Percentiles rank a stretch among this genome's conserved stretches.
Evolutionary conservation across 2,329 filamentous ascomycete genomes (phyloP).

Genomic region (Penicillium sp.): DNA sequence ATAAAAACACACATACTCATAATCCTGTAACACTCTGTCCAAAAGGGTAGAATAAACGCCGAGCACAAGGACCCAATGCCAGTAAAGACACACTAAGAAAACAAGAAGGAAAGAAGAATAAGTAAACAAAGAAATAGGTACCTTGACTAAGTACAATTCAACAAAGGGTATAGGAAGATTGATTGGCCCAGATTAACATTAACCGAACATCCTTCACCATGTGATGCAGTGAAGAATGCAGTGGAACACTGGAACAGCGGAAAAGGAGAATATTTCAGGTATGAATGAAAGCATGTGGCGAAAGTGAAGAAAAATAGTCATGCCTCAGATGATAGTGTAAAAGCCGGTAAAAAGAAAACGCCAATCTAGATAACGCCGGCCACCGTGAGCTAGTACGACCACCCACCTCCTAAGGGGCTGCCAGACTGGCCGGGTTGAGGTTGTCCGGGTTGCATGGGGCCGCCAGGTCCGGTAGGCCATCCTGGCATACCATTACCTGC

Average conservation of each 20-base stretch:
- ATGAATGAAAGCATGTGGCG: slow-evolving; percentile 8
- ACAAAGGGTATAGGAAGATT: slow-evolving; percentile 39
- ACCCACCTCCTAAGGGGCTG: slow-evolving; percentile 40
- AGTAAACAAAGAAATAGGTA: slow-evolving; percentile 12
- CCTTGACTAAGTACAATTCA: slow-evolving; percentile 31
- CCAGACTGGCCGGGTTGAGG: slow-evolving; percentile 41
- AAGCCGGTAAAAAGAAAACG: slow-evolving; percentile 16
- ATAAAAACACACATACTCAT: slow-evolving; percentile 24
- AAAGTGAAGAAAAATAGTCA: slow-evolving; percentile 4
- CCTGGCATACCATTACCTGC: slow-evolving; percentile 37
- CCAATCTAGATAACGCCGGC: slow-evolving; percentile 29
- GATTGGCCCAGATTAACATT: slow-evolving; percentile 36
- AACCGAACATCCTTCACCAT: slow-evolving; percentile 19
- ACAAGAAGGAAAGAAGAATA: not conserved
- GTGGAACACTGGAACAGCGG: slow-evolving; percentile 13
- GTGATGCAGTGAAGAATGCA: slow-evolving; percentile 20
- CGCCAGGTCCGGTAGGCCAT: slow-evolving; percentile 38
- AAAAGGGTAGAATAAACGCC: slow-evolving; percentile 20
- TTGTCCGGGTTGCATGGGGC: slow-evolving; percentile 40
- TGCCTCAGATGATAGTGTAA: slow-evolving; percentile 15
- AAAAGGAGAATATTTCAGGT: slow-evolving; percentile 16
- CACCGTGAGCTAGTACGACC: slow-evolving; percentile 34
- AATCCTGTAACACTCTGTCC: slow-evolving; percentile 20
- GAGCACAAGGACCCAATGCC: slow-evolving; percentile 16
- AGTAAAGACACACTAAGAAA: slow-evolving; percentile 14